phyloP scores from a whole-genome alignment of 2,329 filamentous ascomycete species.

The Stachybotrys chartarum region DNA sequence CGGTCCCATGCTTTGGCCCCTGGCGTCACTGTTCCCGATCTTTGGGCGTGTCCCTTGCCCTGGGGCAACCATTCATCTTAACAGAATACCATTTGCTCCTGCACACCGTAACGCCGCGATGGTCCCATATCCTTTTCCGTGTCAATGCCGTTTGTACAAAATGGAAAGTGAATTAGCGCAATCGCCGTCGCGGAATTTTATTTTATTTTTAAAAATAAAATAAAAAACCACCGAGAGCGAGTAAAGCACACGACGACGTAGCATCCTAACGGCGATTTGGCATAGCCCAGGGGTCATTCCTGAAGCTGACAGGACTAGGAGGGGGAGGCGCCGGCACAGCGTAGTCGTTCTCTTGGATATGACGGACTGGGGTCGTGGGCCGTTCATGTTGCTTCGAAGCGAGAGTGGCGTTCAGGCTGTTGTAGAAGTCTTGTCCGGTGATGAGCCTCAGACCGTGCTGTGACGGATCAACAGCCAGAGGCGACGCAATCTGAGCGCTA shows the following conservation, averaged over 20 bases:
- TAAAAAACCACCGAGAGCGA: too few species aligned
- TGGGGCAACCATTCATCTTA: neutral
- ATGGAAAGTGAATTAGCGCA: neutral
- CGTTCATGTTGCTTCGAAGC: slow-evolving; percentile 32
- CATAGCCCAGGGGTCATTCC: slow-evolving; percentile 46
- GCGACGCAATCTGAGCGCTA: slow-evolving; percentile 29
- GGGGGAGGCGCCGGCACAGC: slow-evolving; percentile 58
- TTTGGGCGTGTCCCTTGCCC: too few species aligned
- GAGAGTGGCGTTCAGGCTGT: slow-evolving; percentile 45
- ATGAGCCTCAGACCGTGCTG: slow-evolving; percentile 37
- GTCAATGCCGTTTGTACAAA: neutral
- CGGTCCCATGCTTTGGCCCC: too few species aligned
- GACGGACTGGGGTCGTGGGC: slow-evolving; percentile 39
- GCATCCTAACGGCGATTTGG: slow-evolving; percentile 16
- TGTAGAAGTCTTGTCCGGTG: slow-evolving; percentile 43
- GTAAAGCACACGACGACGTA: too few species aligned
- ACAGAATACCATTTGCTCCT: neutral
- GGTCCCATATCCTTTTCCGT: neutral
- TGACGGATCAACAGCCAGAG: slow-evolving; percentile 39
- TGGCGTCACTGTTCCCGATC: too few species aligned
- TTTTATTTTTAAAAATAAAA: too few species aligned
- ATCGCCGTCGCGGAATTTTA: too few species aligned
- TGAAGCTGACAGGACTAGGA: slow-evolving; percentile 56
- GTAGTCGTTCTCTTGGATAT: slow-evolving; percentile 53
- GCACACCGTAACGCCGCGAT: neutral